A percentile compares a stretch with the other conserved stretches of the same genome.
phyloP scores from a whole-genome alignment of 2,329 filamentous ascomycete species.

The Dactylellina haptotyla region DNA sequence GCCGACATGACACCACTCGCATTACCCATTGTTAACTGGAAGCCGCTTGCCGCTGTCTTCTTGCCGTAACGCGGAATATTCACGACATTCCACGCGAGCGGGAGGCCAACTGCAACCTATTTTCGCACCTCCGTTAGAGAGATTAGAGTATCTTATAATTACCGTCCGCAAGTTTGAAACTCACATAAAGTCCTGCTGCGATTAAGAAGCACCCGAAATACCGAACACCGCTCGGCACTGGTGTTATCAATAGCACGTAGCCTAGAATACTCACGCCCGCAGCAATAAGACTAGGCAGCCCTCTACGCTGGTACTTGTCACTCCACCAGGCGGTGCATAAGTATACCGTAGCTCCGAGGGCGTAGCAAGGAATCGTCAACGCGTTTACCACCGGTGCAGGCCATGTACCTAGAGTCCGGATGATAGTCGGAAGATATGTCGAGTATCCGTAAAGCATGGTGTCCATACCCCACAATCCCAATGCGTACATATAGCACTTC shows the following conservation, averaged over 20 bases:
- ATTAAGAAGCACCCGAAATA: conserved; percentile 83
- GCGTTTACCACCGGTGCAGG: conserved; percentile 74
- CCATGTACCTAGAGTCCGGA: conserved; percentile 74
- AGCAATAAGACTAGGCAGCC: conserved; percentile 72
- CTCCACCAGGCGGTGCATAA: conserved; percentile 73
- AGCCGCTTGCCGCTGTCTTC: conserved; percentile 74
- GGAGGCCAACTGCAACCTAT: conserved; percentile 67
- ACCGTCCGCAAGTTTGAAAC: conserved; percentile 62
- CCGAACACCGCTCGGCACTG: conserved; percentile 70
- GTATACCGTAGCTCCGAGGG: conserved; percentile 75
- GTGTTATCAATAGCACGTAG: conserved; percentile 74
- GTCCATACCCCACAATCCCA: conserved; percentile 77
- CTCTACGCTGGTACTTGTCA: conserved; percentile 74
- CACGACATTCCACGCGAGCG: conserved; percentile 71
- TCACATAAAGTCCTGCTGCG: conserved; percentile 73
- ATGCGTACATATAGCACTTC: conserved; percentile 71
- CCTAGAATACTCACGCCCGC: conserved; percentile 73
- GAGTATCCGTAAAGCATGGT: conserved; percentile 82
- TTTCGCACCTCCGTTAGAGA: not conserved
- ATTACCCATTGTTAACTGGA: conserved; percentile 78
- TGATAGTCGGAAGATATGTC: conserved; percentile 82
- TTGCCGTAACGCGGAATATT: conserved; percentile 81
- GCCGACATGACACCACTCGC: conserved; percentile 77
- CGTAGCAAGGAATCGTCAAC: conserved; percentile 81
- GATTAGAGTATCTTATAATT: not conserved